Percentiles rank a stretch among this genome's conserved stretches.
phyloP scores from a whole-genome alignment of 2,329 filamentous ascomycete genomes.

The Diaporthe capsici region DNA sequence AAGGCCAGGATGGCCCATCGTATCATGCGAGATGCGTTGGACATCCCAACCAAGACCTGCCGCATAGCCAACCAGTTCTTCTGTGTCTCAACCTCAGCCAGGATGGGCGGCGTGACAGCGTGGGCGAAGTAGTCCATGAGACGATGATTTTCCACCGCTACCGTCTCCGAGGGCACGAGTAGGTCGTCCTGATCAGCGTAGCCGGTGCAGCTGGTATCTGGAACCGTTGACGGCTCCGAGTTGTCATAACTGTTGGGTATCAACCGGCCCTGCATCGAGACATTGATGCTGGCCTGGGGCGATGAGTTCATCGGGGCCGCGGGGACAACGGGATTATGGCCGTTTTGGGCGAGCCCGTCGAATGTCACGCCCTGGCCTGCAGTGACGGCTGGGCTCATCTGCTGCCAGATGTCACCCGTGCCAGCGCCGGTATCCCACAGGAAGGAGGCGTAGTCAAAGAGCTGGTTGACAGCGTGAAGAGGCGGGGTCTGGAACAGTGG shows the following conservation, averaged over 20 bases:
- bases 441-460: slow-evolving; percentile 64
- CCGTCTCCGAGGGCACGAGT: slow-evolving; percentile 40
- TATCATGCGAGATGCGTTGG: slow-evolving; percentile 61
- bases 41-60: slow-evolving; percentile 63
- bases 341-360: slow-evolving; percentile 1
- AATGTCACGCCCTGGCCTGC: neutral
- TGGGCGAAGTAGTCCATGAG: slow-evolving; percentile 64
- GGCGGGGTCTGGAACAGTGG: slow-evolving; percentile 33
- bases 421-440: slow-evolving; percentile 58
- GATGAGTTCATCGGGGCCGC: slow-evolving; percentile 20
- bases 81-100: slow-evolving; percentile 66
- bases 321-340: neutral
- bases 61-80: slow-evolving; percentile 66
- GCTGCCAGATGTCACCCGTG: slow-evolving; percentile 51
- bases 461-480: slow-evolving; percentile 54
- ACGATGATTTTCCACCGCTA: slow-evolving; percentile 51
- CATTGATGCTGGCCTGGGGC: slow-evolving; percentile 21
- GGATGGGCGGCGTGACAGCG: slow-evolving; percentile 65
- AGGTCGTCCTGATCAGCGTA: slow-evolving; percentile 45
- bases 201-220: slow-evolving; percentile 42
- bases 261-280: slow-evolving; percentile 15
- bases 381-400: slow-evolving; percentile 44
- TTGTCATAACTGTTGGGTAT: slow-evolving; percentile 8
- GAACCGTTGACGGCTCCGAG: slow-evolving; percentile 30
- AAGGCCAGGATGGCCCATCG: slow-evolving; percentile 65